Conservation (phyloP, 768 basidiomycete species). For the Auricularia sp. region DNA sequence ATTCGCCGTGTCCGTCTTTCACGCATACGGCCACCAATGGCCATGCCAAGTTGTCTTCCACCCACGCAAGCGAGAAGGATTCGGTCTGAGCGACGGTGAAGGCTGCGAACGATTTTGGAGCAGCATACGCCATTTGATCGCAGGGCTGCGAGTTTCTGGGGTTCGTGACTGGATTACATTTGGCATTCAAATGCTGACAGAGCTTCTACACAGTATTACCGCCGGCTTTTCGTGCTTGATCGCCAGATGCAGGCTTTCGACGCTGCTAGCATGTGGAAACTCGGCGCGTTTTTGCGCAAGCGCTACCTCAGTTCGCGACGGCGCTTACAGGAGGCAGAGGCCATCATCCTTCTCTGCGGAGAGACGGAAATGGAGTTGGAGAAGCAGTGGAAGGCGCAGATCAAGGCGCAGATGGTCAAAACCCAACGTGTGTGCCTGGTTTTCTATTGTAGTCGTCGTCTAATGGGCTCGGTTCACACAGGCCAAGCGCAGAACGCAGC, state of each 20-base stretch:
- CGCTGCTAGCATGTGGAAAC: not conserved
- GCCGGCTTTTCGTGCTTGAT: not conserved
- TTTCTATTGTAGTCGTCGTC: not conserved
- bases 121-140: no score
- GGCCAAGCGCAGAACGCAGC: not conserved
- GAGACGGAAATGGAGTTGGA: not conserved
- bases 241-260: not conserved
- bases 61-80: conserved; percentile 1
- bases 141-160: no score
- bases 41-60: conserved; percentile 4
- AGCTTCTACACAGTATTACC: not conserved
- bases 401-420: not conserved
- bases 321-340: not conserved
- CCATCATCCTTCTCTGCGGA: not conserved
- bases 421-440: not conserved
- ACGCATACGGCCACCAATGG: conserved; percentile 13
- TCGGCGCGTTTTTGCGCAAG: no score
- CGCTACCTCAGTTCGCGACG: not conserved
- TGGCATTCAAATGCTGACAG: no score
- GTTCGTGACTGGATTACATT: no score
- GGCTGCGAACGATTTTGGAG: not conserved
- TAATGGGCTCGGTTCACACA: not conserved
- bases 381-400: not conserved
- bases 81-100: conserved; percentile 5
- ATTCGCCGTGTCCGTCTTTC: conserved; percentile 29